Base-by-base conservation (phyloP, 768 basidiomycete genomes). In the Lactifluus hygrophoroides region DNA sequence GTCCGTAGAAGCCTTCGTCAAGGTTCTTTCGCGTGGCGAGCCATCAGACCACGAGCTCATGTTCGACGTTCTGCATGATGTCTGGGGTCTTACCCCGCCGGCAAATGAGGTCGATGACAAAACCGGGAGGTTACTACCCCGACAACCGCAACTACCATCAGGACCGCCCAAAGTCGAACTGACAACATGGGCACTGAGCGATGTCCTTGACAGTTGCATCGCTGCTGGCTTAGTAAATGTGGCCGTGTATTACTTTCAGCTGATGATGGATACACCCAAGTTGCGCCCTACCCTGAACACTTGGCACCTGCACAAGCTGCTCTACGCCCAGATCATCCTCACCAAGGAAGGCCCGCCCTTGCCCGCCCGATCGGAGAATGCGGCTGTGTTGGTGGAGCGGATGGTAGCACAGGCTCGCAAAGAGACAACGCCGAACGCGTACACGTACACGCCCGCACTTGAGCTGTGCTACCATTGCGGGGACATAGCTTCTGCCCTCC, bases 21-120 rank as follows among this genome's bases (percentile, higher is more conserved):
- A 74, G 3, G 79, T 82, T 2, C 72, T 92, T 32, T 70, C 78
- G 1, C 76, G 73, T 23, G 88, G 88, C 32, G 73, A 76, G 25
- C 67, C 76, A 10, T 62, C 76, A 9, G 88, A 92, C 65, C 80
- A 83, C 56, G 72, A 78, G n/a, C 72, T 88, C 47, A 88, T 84
- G 1, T 80, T 89, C 64, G 75, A 81, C 56, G 79, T 92, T 63
- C 68, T 81, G 17, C 73, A 73, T 35, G 78, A 87, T 19, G 82
- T 82, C 66, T 80, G 82, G 47, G 86, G 88, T 42, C 78, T 91
- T 25, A 78, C 21, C 42, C 42, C 1, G 11, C 5, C 21, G 21
- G 42, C 78, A 0, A 75, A 75, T 17, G 77, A 81, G 43, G 57
- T 68, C 2, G 35, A 23, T 5, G 40, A n/a, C n/a, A 19, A 9